Evolutionary conservation across 2,329 filamentous ascomycete genomes (phyloP).

Genomic region (Alternaria sp.): DNA sequence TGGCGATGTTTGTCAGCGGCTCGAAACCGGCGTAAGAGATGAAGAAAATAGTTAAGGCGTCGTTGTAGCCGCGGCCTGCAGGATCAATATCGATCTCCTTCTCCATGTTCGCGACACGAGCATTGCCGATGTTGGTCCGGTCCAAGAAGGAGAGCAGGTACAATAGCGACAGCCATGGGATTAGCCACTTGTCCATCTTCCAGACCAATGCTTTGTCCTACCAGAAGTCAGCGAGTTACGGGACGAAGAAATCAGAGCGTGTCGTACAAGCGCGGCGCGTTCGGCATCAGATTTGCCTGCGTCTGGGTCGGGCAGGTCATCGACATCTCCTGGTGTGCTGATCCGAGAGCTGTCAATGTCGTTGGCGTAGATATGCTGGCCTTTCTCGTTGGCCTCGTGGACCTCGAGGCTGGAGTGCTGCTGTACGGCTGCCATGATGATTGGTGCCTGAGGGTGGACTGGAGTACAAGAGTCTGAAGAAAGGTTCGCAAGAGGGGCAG

Average conservation of each 20-base stretch:
- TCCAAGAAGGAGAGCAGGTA: conserved; percentile 52
- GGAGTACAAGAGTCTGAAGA: conserved; percentile 25
- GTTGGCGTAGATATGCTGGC: conserved; percentile 26
- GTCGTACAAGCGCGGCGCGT: conserved; percentile 40
- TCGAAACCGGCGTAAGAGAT: conserved; percentile 57
- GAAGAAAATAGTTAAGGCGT: conserved; percentile 71
- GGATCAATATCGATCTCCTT: conserved; percentile 33
- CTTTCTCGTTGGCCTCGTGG: conserved; percentile 36
- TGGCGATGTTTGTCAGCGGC: conserved; percentile 65
- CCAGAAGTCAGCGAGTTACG: conserved; percentile 17
- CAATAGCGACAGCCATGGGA: conserved; percentile 50
- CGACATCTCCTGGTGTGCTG: conserved; percentile 33
- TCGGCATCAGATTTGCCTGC: conserved; percentile 43
- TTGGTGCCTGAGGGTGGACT: conserved; percentile 12
- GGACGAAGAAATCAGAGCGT: not conserved
- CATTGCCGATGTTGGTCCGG: conserved; percentile 55
- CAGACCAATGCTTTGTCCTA: conserved; percentile 48
- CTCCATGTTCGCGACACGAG: conserved; percentile 45
- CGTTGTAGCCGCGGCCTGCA: conserved; percentile 67
- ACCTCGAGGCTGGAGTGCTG: conserved; percentile 25
- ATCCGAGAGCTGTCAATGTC: conserved; percentile 36
- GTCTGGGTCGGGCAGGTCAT: conserved; percentile 45
- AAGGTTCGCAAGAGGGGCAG: conserved; percentile 20
- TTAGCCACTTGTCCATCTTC: conserved; percentile 51
- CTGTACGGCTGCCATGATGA: conserved; percentile 41